These are phyloP conservation scores for Oryza meridionalis DNA, from an alignment of 176 grass and related monocot genomes.

Conservation along the genomic window DNA sequence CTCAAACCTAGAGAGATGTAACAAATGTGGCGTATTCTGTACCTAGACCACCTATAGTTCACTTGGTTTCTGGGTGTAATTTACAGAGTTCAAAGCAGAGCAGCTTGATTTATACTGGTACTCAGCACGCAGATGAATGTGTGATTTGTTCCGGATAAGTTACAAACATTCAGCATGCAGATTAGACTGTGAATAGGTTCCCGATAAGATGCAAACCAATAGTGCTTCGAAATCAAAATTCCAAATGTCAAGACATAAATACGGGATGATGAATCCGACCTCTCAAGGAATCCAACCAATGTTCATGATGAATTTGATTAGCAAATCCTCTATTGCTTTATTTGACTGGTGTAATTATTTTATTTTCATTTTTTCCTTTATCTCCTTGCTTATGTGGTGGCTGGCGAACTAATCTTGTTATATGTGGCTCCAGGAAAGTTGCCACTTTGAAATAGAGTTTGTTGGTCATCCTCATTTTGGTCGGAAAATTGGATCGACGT, in stretches of 20 bases:
- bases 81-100: neutral
- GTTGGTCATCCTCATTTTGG: neutral
- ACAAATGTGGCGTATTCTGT: neutral
- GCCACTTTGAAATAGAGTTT: neutral
- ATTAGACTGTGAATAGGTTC: neutral
- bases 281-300: neutral
- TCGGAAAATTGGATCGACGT: neutral
- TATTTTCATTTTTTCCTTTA: neutral
- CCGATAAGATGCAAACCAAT: no score
- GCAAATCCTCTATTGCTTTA: neutral
- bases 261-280: neutral
- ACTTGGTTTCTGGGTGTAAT: neutral
- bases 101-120: neutral
- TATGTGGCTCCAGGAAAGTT: neutral
- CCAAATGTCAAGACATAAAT: neutral
- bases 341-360: neutral
- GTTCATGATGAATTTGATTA: neutral
- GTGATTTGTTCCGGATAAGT: neutral
- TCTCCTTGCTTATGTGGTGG: neutral
- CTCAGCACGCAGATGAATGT: neutral
- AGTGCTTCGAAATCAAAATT: neutral
- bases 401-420: neutral
- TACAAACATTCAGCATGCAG: neutral
- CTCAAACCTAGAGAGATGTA: neutral
- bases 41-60: neutral